These are phyloP conservation scores for Onygena corvina DNA, from an alignment of 2,329 filamentous ascomycete species.

Conservation along the genomic window DNA sequence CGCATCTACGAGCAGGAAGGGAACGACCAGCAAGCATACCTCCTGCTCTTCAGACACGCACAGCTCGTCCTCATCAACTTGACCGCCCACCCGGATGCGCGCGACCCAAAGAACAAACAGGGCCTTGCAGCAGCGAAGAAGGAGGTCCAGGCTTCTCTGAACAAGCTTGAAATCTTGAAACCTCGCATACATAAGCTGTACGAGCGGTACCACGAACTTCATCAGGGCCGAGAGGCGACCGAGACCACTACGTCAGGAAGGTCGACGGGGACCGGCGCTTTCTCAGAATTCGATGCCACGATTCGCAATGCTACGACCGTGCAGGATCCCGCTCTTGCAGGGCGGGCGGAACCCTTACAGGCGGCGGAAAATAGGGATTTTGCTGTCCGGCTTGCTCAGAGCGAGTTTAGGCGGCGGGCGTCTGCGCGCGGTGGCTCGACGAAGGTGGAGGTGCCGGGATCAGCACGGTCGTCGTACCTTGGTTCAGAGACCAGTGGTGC, in stretches of 20 bases:
- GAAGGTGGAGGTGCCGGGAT: not conserved
- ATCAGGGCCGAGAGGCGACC: slow-evolving; percentile 35
- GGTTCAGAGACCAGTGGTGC: not conserved
- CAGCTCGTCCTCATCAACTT: slow-evolving; percentile 69
- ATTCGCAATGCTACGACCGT: slow-evolving; percentile 13
- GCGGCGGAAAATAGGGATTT: slow-evolving; percentile 61
- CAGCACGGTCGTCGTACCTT: not conserved
- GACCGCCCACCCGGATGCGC: slow-evolving; percentile 62
- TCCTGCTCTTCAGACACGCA: slow-evolving; percentile 82
- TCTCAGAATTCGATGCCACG: not conserved
- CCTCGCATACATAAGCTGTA: slow-evolving; percentile 62
- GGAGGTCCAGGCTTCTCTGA: slow-evolving; percentile 52
- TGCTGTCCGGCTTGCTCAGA: slow-evolving; percentile 62
- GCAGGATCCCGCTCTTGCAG: slow-evolving; percentile 49
- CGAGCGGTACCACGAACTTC: slow-evolving; percentile 51
- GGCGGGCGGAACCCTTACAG: slow-evolving; percentile 51
- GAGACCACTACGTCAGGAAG: slow-evolving; percentile 20
- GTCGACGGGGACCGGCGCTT: not conserved
- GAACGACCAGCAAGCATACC: slow-evolving; percentile 77
- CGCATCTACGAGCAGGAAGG: slow-evolving; percentile 73
- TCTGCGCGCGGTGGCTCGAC: slow-evolving; percentile 1
- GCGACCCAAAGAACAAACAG: slow-evolving; percentile 47
- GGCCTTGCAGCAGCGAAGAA: slow-evolving; percentile 47
- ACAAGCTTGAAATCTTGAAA: slow-evolving; percentile 64
- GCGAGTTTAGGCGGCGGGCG: slow-evolving; percentile 55